phyloP scores from a whole-genome alignment of 306 rosid species.

The Carpinus fangiana region DNA sequence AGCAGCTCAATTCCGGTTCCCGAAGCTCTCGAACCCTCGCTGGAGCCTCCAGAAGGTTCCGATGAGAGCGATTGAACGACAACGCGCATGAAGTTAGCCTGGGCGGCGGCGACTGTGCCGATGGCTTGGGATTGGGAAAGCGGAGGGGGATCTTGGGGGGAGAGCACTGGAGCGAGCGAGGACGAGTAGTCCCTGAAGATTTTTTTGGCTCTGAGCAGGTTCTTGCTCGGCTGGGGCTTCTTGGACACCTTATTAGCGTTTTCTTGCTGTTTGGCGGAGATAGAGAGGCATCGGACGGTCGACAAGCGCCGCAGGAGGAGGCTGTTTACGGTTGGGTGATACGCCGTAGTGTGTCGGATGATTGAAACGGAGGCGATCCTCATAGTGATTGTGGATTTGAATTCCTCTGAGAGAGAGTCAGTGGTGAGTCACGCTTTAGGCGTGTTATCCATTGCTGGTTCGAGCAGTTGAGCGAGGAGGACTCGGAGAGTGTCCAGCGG shows the following conservation, averaged over 20 bases:
- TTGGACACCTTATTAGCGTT: constrained; percentile 60
- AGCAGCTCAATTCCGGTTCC: constrained; percentile 59
- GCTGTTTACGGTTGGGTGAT: constrained; percentile 17
- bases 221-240: constrained; percentile 61
- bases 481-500: neutral
- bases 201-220: constrained; percentile 68
- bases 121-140: constrained; percentile 71
- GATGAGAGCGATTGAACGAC: constrained; percentile 46
- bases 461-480: neutral
- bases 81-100: constrained; percentile 99
- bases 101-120: constrained; percentile 92
- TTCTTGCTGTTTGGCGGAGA: constrained; percentile 53
- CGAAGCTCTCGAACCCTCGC: constrained; percentile 18
- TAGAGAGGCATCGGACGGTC: constrained; percentile 32
- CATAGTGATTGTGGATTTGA: constrained; percentile 29
- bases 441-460: neutral
- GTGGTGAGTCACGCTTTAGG: neutral
- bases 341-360: constrained; percentile 50
- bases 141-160: constrained; percentile 39
- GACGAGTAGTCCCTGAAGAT: constrained; percentile 63
- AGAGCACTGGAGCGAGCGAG: constrained; percentile 67
- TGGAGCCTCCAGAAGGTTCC: constrained; percentile 38
- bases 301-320: constrained; percentile 45
- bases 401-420: neutral
- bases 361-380: constrained; percentile 63